Evolutionary conservation across 1,139 yeast genomes (phyloP).

Genomic region (Taphrina wiesneri): DNA sequence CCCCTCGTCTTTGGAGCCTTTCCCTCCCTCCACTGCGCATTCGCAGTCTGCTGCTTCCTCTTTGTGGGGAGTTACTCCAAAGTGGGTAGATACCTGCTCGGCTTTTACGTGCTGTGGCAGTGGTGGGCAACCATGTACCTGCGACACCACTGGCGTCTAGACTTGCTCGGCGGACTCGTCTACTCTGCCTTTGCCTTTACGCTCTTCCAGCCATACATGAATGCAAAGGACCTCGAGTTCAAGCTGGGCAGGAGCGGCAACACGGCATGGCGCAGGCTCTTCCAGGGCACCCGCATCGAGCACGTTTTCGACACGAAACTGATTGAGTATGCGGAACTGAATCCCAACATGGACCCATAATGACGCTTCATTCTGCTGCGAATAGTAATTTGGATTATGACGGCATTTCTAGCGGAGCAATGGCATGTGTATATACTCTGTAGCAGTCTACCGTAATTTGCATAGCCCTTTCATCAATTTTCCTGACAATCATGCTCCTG

Average conservation of each 20-base stretch:
- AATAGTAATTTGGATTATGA: too few species aligned
- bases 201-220: constrained; percentile 11
- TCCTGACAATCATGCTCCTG: constrained; percentile 35
- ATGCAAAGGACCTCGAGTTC: constrained; percentile 18
- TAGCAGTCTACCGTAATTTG: not conserved
- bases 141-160: constrained; percentile 71
- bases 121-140: constrained; percentile 77
- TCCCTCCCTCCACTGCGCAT: constrained; percentile 83
- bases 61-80: constrained; percentile 50
- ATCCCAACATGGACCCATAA: not conserved
- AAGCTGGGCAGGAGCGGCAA: constrained; percentile 19
- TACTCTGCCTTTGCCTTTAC: constrained; percentile 54
- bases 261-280: constrained; percentile 26
- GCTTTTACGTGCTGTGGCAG: constrained; percentile 53
- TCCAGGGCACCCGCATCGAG: constrained; percentile 24
- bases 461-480: too few species aligned
- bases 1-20: constrained; percentile 97
- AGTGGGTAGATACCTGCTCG: constrained; percentile 42
- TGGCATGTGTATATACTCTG: not conserved
- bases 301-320: constrained; percentile 17
- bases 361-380: too few species aligned
- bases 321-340: constrained; percentile 11
- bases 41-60: constrained; percentile 58
- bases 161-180: constrained; percentile 56
- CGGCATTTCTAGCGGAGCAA: too few species aligned